These are phyloP conservation scores for Penicillium crystallinum DNA, from an alignment of 495 filamentous ascomycete genomes.

Conservation along the genomic window DNA sequence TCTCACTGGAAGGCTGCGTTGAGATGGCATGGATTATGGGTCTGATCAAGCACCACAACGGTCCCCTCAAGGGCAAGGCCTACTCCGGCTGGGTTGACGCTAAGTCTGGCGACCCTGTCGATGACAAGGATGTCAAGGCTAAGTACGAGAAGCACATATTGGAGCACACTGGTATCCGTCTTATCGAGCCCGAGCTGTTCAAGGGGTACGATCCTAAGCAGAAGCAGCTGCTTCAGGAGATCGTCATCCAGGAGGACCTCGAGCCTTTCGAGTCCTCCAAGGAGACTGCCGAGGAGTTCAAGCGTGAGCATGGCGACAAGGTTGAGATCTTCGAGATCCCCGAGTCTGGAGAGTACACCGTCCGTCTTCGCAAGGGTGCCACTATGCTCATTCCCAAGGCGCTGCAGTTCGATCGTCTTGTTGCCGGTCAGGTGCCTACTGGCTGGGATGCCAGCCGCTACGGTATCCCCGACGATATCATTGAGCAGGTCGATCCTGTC, in stretches of 20 bases:
- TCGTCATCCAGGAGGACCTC: conserved; percentile 92
- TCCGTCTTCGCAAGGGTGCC: conserved; percentile 91
- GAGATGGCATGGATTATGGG: conserved; percentile 99
- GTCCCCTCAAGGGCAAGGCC: conserved; percentile 92
- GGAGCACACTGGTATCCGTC: conserved; percentile 93
- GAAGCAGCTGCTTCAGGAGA: conserved; percentile 96
- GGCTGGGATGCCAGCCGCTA: conserved; percentile 95
- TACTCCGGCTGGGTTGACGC: conserved; percentile 97
- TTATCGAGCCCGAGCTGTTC: conserved; percentile 97
- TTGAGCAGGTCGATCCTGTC: conserved; percentile 93
- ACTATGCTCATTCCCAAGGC: conserved; percentile 94
- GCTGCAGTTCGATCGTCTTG: conserved; percentile 90
- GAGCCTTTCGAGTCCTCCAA: conserved; percentile 97
- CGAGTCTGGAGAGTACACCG: conserved; percentile 92
- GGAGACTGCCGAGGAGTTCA: conserved; percentile 96
- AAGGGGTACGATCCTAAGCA: conserved; percentile 96
- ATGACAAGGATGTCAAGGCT: conserved; percentile 94
- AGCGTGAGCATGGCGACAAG: conserved; percentile 92
- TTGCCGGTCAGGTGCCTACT: conserved; percentile 93
- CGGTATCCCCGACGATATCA: conserved; percentile 95
- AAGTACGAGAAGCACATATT: conserved; percentile 97
- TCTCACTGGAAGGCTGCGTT: conserved; percentile 95
- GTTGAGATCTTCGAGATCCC: conserved; percentile 93
- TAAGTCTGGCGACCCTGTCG: conserved; percentile 90
- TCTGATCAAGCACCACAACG: conserved; percentile 96